Evolutionary conservation across 2,329 filamentous ascomycete species (phyloP), one percentile per base, ranked within the genome.

Genomic region (Cadophora gregata): DNA sequence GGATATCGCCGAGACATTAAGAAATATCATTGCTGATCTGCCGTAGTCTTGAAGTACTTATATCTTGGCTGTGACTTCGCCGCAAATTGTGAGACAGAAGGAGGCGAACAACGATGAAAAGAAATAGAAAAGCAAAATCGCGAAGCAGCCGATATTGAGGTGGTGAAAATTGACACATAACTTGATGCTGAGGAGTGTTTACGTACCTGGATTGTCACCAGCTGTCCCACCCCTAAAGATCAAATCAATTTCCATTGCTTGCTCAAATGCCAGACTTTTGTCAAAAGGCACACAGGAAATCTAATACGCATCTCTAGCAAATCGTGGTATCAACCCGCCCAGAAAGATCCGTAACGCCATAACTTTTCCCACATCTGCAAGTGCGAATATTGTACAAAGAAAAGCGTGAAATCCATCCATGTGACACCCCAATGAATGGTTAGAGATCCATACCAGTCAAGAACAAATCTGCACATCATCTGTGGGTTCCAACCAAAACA

Each of bases 371-470:
- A 12, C 51, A 12, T 33, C 1, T 55, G 51, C 51, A 56, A 56
- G 24, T 36, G 55, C 21, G 8, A 45, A 59, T 45, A 45, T 59
- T n/a, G 55, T 59, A 59, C 33, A 59, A 21, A 19, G 36, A 7
- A 12, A 56, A 56, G 29, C 21, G 51, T 5, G 12, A 56, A 56
- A 56, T 56, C 51, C 31, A 56, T 56, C 51, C 29, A 33, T 56
- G 10, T 21, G 19, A 21, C 19, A 33, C 4, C 27, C 8, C 25
- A 56, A 36, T 19, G n/a, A 14, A 1, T 29, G 19, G 21, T 56
- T 9, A 14, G 1, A 56, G 14, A 6, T 36, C 29, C 27, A 56
- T 56, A 19, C 31, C 19, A 56, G 29, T 24, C 29, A 16, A 36
- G 31, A 24, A 56, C n/a, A 51, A 3, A 29, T 27, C 6, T 29